Percentiles rank a stretch among this genome's conserved stretches.
Conservation (phyloP, 2,329 filamentous ascomycete genomes). For the Talaromyces sp. region DNA sequence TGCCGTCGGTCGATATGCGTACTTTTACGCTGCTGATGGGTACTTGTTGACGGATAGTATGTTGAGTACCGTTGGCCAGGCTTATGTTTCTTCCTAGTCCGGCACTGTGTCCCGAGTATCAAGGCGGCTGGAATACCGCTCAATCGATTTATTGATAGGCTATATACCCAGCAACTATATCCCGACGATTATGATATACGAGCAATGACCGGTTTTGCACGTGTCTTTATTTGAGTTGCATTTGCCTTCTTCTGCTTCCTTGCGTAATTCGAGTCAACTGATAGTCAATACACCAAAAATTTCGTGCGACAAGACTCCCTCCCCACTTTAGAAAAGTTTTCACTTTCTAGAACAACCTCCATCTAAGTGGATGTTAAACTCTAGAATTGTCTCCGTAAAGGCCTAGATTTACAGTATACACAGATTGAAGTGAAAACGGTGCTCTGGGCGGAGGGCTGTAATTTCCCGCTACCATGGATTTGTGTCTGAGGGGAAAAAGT, state of each 20-base stretch:
- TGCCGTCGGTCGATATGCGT: slow-evolving; percentile 42
- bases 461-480: not conserved
- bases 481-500: not conserved
- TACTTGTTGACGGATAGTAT: slow-evolving; percentile 28
- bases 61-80: slow-evolving; percentile 30
- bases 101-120: not conserved
- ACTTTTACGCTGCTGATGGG: slow-evolving; percentile 37
- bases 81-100: slow-evolving; percentile 23
- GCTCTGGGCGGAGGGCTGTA: not conserved
- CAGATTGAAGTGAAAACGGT: too few relatives aligned
- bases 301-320: not conserved
- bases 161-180: not conserved
- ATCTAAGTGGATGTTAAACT: not conserved
- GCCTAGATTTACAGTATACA: not conserved
- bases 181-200: slow-evolving; percentile 1
- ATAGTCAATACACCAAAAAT: not conserved
- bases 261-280: not conserved
- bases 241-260: not conserved
- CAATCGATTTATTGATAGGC: not conserved
- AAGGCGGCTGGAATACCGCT: slow-evolving; percentile 3
- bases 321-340: not conserved
- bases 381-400: not conserved
- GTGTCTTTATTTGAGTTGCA: not conserved
- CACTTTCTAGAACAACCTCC: not conserved
- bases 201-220: not conserved